phyloP scores from a whole-genome alignment of 768 basidiomycete genomes.

The Agrocybe chaxingu region DNA sequence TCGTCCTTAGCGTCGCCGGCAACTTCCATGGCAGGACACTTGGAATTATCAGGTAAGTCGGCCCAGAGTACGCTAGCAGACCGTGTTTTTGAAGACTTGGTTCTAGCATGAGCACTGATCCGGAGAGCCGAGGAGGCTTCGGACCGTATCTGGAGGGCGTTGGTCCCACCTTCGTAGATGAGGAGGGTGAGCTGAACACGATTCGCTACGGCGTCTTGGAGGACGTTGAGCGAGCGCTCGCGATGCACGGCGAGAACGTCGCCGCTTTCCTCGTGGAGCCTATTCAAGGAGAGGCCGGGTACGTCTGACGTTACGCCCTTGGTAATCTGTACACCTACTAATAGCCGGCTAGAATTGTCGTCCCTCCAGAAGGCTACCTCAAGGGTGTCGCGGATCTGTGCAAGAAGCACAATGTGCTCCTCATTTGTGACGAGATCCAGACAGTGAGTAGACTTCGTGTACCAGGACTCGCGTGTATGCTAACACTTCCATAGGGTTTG shows the following conservation, averaged over 20 bases:
- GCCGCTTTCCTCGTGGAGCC: constrained; percentile 97
- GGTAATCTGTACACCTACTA: constrained; percentile 2
- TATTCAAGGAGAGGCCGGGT: constrained; percentile 99
- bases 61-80: too few relatives aligned
- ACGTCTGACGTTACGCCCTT: constrained; percentile 21
- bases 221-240: constrained; percentile 80
- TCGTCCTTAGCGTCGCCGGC: constrained; percentile 80
- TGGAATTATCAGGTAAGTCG: constrained; percentile 72
- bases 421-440: constrained; percentile 98
- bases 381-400: constrained; percentile 75
- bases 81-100: constrained; percentile 5
- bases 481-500: constrained; percentile 55
- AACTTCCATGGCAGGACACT: constrained; percentile 97
- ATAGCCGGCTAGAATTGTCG: constrained; percentile 67
- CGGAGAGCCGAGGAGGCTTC: constrained; percentile 81
- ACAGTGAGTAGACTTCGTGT: constrained; percentile 51
- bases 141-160: constrained; percentile 88
- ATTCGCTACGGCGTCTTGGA: constrained; percentile 84
- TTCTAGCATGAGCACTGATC: constrained; percentile 89
- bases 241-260: constrained; percentile 74
- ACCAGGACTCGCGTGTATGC: neutral
- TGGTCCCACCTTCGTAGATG: constrained; percentile 72
- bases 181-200: constrained; percentile 39
- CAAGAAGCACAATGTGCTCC: constrained; percentile 88
- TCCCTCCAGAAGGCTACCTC: constrained; percentile 88